A percentile compares a stretch with the other conserved stretches of the same genome.
Conservation (phyloP, 208 protist genomes). For the Trypanosoma caninum region DNA sequence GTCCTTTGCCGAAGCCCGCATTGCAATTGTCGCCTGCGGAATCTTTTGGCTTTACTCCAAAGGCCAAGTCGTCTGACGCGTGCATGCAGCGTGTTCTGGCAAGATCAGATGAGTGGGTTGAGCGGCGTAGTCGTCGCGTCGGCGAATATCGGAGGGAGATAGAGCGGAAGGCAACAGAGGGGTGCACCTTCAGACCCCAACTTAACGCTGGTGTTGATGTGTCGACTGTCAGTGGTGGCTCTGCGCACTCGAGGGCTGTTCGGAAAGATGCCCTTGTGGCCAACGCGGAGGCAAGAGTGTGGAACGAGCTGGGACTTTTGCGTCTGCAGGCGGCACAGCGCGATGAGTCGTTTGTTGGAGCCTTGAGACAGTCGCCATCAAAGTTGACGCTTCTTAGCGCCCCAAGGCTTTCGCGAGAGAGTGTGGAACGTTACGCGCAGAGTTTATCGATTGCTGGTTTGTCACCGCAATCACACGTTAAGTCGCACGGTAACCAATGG, state of each 20-base stretch:
- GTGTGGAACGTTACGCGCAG: constrained; percentile 6
- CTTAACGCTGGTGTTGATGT: constrained; percentile 13
- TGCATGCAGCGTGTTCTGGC: constrained; percentile 28
- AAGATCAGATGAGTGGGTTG: constrained; percentile 27
- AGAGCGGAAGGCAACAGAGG: constrained; percentile 23
- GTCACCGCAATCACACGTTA: neutral
- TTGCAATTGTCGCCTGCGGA: neutral
- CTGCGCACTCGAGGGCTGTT: neutral
- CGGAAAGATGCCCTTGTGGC: constrained; percentile 35
- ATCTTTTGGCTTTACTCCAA: neutral
- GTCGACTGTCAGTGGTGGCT: constrained; percentile 6
- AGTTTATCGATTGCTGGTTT: neutral
- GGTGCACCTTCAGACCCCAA: constrained; percentile 44
- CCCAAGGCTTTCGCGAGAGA: constrained; percentile 20
- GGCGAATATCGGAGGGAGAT: constrained; percentile 19
- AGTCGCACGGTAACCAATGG: neutral
- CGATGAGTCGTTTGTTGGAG: constrained; percentile 35
- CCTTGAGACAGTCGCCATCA: constrained; percentile 5
- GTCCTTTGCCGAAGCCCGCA: neutral
- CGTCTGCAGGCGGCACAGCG: constrained; percentile 27
- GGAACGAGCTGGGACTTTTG: constrained; percentile 69
- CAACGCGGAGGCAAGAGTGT: constrained; percentile 52
- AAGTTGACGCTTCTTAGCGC: constrained; percentile 22
- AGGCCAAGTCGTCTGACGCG: constrained; percentile 4
- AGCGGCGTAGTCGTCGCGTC: constrained; percentile 20